A percentile compares a stretch with the other conserved stretches of the same genome.
phyloP scores from a whole-genome alignment of 2,329 filamentous ascomycete genomes.

The Calcarisporium arbuscula region DNA sequence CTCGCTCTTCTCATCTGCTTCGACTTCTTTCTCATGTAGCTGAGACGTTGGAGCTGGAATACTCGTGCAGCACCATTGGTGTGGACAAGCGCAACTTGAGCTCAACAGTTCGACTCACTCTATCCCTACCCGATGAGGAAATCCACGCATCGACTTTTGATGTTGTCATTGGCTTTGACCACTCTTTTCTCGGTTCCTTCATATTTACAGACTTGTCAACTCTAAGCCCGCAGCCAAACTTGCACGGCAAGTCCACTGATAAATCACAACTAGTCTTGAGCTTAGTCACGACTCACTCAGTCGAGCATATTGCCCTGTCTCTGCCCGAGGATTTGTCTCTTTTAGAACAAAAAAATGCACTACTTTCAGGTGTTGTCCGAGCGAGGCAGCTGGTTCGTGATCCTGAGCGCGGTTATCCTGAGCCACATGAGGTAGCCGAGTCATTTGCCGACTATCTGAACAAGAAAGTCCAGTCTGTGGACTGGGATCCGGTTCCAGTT shows the following conservation, averaged over 20 bases:
- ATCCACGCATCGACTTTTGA: slow-evolving; percentile 36
- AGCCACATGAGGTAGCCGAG: slow-evolving; percentile 41
- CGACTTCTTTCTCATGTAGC: slow-evolving; percentile 47
- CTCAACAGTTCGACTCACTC: slow-evolving; percentile 32
- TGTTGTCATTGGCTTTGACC: slow-evolving; percentile 48
- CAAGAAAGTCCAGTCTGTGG: slow-evolving; percentile 26
- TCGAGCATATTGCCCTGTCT: slow-evolving; percentile 49
- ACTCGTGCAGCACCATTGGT: slow-evolving; percentile 25
- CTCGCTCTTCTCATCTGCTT: slow-evolving; percentile 41
- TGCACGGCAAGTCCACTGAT: slow-evolving; percentile 1
- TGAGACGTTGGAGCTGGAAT: slow-evolving; percentile 30
- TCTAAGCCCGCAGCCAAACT: background rate
- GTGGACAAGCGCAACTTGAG: slow-evolving; percentile 18
- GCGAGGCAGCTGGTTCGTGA: slow-evolving; percentile 33
- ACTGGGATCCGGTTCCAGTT: slow-evolving; percentile 41
- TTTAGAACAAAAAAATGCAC: slow-evolving; percentile 41
- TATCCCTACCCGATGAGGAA: slow-evolving; percentile 35
- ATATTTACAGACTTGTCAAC: slow-evolving; percentile 16
- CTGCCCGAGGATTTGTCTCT: slow-evolving; percentile 28
- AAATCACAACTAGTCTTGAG: slow-evolving; percentile 39
- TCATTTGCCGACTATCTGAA: slow-evolving; percentile 41
- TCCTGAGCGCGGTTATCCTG: slow-evolving; percentile 30
- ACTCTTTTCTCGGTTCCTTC: slow-evolving; percentile 36
- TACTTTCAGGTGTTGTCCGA: slow-evolving; percentile 31
- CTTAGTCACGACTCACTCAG: slow-evolving; percentile 43